Conservation (phyloP, 768 basidiomycete genomes). For the Tephrocybe rancida region DNA sequence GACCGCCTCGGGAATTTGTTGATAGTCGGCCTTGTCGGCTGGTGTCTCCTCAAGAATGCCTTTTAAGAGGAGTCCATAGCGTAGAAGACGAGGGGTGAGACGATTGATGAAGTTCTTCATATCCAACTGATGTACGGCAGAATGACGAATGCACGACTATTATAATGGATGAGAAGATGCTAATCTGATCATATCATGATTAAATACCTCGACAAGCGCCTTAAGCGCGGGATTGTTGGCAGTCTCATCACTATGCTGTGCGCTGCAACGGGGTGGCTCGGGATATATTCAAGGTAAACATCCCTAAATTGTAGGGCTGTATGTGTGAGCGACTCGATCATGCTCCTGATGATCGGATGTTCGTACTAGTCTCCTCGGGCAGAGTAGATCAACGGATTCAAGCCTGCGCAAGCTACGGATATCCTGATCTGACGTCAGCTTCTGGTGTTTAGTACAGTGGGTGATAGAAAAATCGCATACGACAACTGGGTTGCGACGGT, state of each 20-base stretch:
- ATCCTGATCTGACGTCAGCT: too few relatives aligned
- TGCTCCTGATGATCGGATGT: slow-evolving; percentile 73
- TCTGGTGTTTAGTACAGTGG: too few relatives aligned
- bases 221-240: slow-evolving; percentile 80
- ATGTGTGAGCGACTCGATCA: slow-evolving; percentile 85
- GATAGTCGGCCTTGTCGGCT: slow-evolving; percentile 73
- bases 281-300: slow-evolving; percentile 90
- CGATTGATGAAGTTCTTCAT: slow-evolving; percentile 94
- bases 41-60: slow-evolving; percentile 80
- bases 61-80: slow-evolving; percentile 85
- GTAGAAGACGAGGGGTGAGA: slow-evolving; percentile 86
- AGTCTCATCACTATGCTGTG: slow-evolving; percentile 89
- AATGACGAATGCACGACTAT: slow-evolving; percentile 58
- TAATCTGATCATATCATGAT: not conserved
- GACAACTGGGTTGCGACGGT: too few relatives aligned
- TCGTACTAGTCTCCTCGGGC: too few relatives aligned
- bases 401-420: too few relatives aligned
- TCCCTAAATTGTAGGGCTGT: slow-evolving; percentile 91
- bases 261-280: slow-evolving; percentile 89
- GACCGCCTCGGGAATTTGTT: slow-evolving; percentile 81
- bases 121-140: slow-evolving; percentile 80
- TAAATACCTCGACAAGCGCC: slow-evolving; percentile 72
- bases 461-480: too few relatives aligned
- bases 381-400: too few relatives aligned
- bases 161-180: slow-evolving; percentile 19